Percentiles rank a stretch among this genome's conserved stretches.
Evolutionary conservation across 352 stramenopile genomes (phyloP).

Genomic region (Phytophthora podocarpi): DNA sequence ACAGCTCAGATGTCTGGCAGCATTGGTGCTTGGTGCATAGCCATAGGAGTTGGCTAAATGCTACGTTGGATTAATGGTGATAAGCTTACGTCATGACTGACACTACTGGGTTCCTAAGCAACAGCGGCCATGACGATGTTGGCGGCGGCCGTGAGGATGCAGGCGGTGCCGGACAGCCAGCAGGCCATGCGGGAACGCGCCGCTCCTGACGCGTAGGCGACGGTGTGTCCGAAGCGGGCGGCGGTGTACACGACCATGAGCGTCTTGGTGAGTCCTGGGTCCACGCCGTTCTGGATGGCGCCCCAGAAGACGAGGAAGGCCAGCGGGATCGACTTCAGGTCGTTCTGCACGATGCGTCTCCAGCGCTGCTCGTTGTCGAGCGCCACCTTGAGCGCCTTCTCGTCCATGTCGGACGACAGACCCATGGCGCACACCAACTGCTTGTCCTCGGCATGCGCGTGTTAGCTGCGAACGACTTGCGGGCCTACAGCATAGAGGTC

Average conservation of each 20-base stretch:
- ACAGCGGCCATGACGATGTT: conserved; percentile 28
- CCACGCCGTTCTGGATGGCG: conserved; percentile 42
- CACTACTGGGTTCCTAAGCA: no score
- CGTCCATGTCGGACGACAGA: conserved; percentile 26
- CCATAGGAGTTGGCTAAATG: background rate
- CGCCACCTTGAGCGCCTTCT: conserved; percentile 34
- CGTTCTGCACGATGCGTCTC: conserved; percentile 62
- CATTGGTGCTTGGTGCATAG: no score
- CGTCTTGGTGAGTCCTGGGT: conserved; percentile 31
- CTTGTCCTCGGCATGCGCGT: conserved; percentile 50
- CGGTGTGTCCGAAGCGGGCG: conserved; percentile 44
- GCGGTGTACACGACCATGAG: conserved; percentile 48
- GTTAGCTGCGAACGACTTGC: conserved; percentile 51
- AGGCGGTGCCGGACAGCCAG: conserved; percentile 34
- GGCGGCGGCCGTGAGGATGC: conserved; percentile 25
- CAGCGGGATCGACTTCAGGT: conserved; percentile 63
- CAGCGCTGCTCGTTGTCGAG: conserved; percentile 50
- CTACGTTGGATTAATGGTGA: no score
- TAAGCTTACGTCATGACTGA: background rate
- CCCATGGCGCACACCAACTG: conserved; percentile 34
- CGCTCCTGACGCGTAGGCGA: conserved; percentile 44
- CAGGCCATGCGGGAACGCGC: conserved; percentile 30
- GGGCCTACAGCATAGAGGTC: conserved; percentile 49
- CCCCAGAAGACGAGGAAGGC: conserved; percentile 51
- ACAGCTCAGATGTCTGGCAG: no score